Evolutionary conservation across 2,329 filamentous ascomycete species (phyloP), one percentile per base, ranked within the genome.

Genomic region (Trichoderma lentiforme): DNA sequence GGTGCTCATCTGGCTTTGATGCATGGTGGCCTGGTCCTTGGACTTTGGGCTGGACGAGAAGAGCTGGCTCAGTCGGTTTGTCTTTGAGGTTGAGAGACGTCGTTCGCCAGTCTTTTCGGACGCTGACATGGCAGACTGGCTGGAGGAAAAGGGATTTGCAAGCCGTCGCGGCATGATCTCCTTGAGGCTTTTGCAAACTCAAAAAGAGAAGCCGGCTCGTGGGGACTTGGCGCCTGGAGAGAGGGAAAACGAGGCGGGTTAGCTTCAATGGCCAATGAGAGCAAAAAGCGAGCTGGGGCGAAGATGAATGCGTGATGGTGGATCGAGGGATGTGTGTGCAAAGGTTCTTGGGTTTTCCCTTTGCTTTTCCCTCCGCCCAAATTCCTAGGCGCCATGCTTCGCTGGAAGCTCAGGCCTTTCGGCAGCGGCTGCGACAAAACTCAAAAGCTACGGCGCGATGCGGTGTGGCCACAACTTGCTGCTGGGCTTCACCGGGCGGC

Each of bases 11-110:
- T 81, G 80, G 76, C 86, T 81, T 75, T 92, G 89, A 80, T 92
- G 89, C 78, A 91, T 89, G 73, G 88, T 86, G 78, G 92, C 84
- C 76, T 90, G 87, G 74, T 91, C 86, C 82, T 92, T 94, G 75
- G 88, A 85, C 84, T 94, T 95, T 75, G 92, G 91, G 65, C 92
- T 92, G 67, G 90, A 89, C 72, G 92, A 93, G 83, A 97, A 97
- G 83, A 97, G 89, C 79, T 94, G 91, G 76, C 90, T 90, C 77
- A 97, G 89, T 79, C 93, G 92, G 82, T 91, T 94, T 80, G 89
- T 88, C 82, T 93, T 94, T 77, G 88, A 89, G 75, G 86, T 85
- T 57, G 89, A 91, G 70, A 86, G 84, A 80, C 88, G 85, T 80
- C 88, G 85, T 81, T 89, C 86, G 76, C 81, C 84, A 74, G 81